Evolutionary conservation across 2,329 filamentous ascomycete genomes (phyloP).

Genomic region (Pestalotiopsis fici): DNA sequence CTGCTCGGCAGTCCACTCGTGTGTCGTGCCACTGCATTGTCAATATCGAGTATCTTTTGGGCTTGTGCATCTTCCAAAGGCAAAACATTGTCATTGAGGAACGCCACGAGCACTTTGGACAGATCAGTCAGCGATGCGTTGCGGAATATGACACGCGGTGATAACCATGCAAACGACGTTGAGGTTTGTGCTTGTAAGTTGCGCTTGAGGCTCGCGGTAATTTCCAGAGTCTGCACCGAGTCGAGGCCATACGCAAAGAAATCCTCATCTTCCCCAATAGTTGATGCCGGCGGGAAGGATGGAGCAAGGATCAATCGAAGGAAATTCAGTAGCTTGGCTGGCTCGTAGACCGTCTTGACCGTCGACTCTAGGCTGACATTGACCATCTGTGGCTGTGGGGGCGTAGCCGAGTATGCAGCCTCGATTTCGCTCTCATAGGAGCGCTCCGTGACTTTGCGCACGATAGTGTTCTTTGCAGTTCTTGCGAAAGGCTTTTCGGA

Average conservation of each 20-base stretch:
- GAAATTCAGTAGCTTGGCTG: neutral
- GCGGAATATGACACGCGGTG: neutral
- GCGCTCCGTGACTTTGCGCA: constrained; percentile 4
- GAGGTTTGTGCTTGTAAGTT: constrained; percentile 3
- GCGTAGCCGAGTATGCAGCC: neutral
- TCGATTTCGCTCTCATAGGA: constrained; percentile 6
- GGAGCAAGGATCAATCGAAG: neutral
- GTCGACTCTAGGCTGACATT: neutral
- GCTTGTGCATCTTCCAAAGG: neutral
- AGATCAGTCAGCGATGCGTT: neutral
- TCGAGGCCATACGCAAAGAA: constrained; percentile 15
- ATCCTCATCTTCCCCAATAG: constrained; percentile 12
- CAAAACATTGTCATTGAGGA: neutral
- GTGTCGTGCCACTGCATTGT: neutral
- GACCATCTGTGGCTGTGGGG: neutral
- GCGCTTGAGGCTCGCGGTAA: constrained; percentile 9
- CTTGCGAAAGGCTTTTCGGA: constrained; percentile 1
- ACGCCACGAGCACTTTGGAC: neutral
- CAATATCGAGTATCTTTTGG: neutral
- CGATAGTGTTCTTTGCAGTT: constrained; percentile 7
- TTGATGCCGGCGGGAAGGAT: neutral
- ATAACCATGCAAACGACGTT: neutral
- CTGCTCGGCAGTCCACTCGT: neutral
- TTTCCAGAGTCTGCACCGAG: constrained; percentile 13
- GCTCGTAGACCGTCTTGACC: neutral